Conservation (phyloP, 305 asterid genomes). For the Fraxinus sp. region DNA sequence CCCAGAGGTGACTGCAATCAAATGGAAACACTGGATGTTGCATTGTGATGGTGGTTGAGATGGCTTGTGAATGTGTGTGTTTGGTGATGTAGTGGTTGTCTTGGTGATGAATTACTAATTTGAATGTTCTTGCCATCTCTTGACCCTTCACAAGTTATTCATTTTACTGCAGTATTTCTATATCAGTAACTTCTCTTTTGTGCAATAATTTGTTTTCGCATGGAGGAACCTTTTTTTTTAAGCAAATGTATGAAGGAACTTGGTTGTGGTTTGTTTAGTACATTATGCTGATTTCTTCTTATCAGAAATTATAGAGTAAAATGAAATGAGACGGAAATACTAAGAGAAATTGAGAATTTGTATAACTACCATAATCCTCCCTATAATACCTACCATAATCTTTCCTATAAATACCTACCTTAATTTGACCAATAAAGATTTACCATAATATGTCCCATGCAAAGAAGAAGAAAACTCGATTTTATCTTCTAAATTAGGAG, state of each 20-base stretch:
- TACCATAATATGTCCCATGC: neutral
- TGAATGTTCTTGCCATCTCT: neutral
- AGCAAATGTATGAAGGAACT: neutral
- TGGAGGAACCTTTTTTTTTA: neutral
- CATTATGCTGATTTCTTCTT: neutral
- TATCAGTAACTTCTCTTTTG: neutral
- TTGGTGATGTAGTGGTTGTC: neutral
- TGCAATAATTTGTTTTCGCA: neutral
- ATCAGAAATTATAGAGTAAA: neutral
- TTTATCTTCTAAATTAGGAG: neutral
- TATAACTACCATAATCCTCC: neutral
- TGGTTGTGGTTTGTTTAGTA: neutral
- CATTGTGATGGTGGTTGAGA: neutral
- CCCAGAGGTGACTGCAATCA: neutral
- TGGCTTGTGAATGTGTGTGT: neutral
- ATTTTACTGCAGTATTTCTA: neutral
- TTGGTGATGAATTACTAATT: neutral
- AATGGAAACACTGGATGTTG: constrained; percentile 1
- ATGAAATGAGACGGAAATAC: neutral
- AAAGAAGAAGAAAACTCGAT: neutral
- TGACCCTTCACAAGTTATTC: neutral
- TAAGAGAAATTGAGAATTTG: neutral
- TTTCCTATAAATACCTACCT: neutral
- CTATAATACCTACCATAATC: neutral
- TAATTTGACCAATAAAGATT: neutral